These are phyloP conservation scores for Pseudodiploospora longispora DNA, from an alignment of 2,329 filamentous ascomycete genomes.

Conservation along the genomic window DNA sequence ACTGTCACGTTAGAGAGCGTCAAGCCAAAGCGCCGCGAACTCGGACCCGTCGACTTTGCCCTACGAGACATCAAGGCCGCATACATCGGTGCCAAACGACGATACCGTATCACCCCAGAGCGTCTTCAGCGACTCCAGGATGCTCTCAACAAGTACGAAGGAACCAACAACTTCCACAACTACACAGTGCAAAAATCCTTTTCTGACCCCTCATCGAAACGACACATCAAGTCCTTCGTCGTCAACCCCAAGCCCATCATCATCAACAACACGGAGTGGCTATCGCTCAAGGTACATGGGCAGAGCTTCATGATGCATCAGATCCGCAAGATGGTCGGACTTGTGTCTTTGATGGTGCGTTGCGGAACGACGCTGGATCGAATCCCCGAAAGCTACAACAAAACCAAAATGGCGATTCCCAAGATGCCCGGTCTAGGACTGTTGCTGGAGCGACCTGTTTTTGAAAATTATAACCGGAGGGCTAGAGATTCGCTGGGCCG, in stretches of 20 bases:
- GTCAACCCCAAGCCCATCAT: constrained; percentile 69
- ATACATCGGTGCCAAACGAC: constrained; percentile 73
- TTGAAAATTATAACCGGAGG: constrained; percentile 77
- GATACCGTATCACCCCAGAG: constrained; percentile 67
- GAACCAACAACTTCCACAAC: constrained; percentile 92
- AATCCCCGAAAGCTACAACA: constrained; percentile 66
- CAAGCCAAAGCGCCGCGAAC: constrained; percentile 33
- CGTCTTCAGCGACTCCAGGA: constrained; percentile 71
- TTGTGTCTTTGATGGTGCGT: constrained; percentile 77
- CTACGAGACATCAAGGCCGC: constrained; percentile 70
- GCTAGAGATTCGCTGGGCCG: constrained; percentile 55
- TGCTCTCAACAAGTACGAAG: constrained; percentile 66
- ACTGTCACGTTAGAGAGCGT: constrained; percentile 10
- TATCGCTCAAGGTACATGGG: constrained; percentile 90
- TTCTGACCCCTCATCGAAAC: constrained; percentile 75
- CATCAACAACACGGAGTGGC: constrained; percentile 89
- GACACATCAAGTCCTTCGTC: constrained; percentile 86
- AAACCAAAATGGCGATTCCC: constrained; percentile 73
- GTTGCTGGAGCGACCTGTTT: constrained; percentile 83
- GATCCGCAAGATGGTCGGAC: constrained; percentile 97
- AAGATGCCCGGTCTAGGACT: constrained; percentile 88
- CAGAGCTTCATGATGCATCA: constrained; percentile 99
- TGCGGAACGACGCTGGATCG: constrained; percentile 68
- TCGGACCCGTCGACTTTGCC: constrained; percentile 51
- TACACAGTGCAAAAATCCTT: constrained; percentile 87